Evolutionary conservation across 2,329 filamentous ascomycete genomes (phyloP).

Genomic region (Colletotrichum horii): DNA sequence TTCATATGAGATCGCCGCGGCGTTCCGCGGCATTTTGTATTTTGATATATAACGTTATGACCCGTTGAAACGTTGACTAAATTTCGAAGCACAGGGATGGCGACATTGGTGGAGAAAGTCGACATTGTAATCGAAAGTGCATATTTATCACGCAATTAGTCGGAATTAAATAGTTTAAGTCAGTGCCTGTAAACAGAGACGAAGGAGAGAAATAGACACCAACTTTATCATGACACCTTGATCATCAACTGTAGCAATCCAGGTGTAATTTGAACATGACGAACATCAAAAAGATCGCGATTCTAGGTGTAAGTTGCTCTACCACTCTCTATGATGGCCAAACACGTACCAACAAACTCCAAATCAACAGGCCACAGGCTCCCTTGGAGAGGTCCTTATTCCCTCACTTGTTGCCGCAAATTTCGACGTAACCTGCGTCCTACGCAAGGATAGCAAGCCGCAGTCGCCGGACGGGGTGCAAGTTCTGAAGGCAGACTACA

Average conservation of each 20-base stretch:
- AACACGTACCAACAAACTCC: background rate
- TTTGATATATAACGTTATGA: background rate
- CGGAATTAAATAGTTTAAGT: background rate
- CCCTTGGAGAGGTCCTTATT: background rate
- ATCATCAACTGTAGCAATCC: background rate
- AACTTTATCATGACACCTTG: no score
- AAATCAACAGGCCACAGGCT: background rate
- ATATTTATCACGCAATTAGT: background rate
- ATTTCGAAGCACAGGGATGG: background rate
- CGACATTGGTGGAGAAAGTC: background rate
- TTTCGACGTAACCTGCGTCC: background rate
- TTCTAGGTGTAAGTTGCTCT: background rate
- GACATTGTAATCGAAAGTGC: background rate
- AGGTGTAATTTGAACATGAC: background rate
- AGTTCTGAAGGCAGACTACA: constrained; percentile 49
- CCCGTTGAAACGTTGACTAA: background rate
- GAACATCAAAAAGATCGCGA: background rate
- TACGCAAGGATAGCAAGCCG: background rate
- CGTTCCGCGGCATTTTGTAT: background rate
- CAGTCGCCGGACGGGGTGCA: constrained; percentile 36
- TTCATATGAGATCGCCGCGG: background rate
- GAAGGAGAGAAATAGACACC: background rate
- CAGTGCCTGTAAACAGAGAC: no score
- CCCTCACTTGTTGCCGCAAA: background rate
- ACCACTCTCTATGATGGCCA: fast-evolving